A percentile compares a stretch with the other conserved stretches of the same genome.
Conservation (phyloP, 2,329 filamentous ascomycete species). For the Penicillium sp. region DNA sequence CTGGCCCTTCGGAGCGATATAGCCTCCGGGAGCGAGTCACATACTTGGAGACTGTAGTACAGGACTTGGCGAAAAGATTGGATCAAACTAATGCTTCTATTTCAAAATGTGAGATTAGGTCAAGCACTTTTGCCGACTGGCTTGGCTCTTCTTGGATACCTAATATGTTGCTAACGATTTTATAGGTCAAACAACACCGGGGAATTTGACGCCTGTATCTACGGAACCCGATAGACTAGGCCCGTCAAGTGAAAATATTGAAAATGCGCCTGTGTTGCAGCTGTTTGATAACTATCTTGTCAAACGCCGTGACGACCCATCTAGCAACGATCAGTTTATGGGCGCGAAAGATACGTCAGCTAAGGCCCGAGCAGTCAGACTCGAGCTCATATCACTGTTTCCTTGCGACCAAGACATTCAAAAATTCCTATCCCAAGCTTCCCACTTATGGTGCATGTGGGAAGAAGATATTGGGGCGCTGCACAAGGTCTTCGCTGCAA, state of each 20-base stretch:
- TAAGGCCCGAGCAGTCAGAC: constrained; percentile 27
- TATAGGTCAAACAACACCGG: background rate
- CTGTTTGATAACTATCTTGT: constrained; percentile 42
- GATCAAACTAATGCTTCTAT: constrained; percentile 21
- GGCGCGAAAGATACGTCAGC: constrained; percentile 26
- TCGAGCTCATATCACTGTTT: constrained; percentile 35
- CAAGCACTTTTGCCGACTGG: background rate
- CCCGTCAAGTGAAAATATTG: constrained; percentile 28
- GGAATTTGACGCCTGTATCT: constrained; percentile 8
- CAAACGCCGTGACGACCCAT: constrained; percentile 29
- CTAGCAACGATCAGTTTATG: constrained; percentile 24
- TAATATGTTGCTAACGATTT: background rate
- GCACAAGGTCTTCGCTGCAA: constrained; percentile 4
- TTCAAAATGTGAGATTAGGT: constrained; percentile 4
- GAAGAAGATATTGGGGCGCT: constrained; percentile 37
- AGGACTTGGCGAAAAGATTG: constrained; percentile 33
- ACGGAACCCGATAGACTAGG: constrained; percentile 21
- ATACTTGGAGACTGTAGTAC: constrained; percentile 39
- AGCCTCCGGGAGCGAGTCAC: constrained; percentile 41
- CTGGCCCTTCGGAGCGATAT: constrained; percentile 29
- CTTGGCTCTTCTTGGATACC: background rate
- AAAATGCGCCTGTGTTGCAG: constrained; percentile 38
- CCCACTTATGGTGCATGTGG: constrained; percentile 35
- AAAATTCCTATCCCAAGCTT: constrained; percentile 31
- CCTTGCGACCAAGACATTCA: constrained; percentile 33